Evolutionary conservation across 805 yeast species (phyloP).

Genomic region (Ogataea henricii): DNA sequence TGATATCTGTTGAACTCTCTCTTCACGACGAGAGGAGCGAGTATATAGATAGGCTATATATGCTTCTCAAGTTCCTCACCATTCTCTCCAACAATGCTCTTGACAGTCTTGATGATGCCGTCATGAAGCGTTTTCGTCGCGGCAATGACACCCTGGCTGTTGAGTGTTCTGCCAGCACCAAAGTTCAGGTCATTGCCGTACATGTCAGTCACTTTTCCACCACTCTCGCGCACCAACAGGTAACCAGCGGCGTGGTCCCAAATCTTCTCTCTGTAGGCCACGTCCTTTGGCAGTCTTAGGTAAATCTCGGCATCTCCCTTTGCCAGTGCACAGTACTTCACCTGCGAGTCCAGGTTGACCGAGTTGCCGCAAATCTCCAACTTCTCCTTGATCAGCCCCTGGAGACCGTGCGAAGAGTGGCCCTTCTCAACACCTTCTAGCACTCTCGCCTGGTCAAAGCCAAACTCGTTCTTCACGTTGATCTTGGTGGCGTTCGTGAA

Average conservation of each 20-base stretch:
- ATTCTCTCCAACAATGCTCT: conserved; percentile 35
- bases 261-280: conserved; percentile 83
- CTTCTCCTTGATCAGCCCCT: conserved; percentile 65
- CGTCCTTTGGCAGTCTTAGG: conserved; percentile 78
- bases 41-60: conserved; percentile 11
- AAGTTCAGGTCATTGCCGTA: conserved; percentile 74
- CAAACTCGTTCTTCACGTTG: conserved; percentile 49
- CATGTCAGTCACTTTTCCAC: conserved; percentile 88
- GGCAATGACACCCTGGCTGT: conserved; percentile 93
- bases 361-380: conserved; percentile 60
- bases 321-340: conserved; percentile 88
- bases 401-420: conserved; percentile 90
- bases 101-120: conserved; percentile 52
- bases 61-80: conserved; percentile 35
- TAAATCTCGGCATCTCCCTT: conserved; percentile 92
- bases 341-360: conserved; percentile 91
- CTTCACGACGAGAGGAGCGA: no score
- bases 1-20: no score
- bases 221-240: conserved; percentile 82
- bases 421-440: conserved; percentile 95
- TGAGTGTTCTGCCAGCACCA: conserved; percentile 78
- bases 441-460: conserved; percentile 58
- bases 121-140: conserved; percentile 53
- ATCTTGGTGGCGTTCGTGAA: conserved; percentile 40
- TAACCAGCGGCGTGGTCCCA: conserved; percentile 99